A percentile compares a stretch with the other conserved stretches of the same genome.
Evolutionary conservation across 2,329 filamentous ascomycete genomes (phyloP).

Genomic region (Leptographium procerum): DNA sequence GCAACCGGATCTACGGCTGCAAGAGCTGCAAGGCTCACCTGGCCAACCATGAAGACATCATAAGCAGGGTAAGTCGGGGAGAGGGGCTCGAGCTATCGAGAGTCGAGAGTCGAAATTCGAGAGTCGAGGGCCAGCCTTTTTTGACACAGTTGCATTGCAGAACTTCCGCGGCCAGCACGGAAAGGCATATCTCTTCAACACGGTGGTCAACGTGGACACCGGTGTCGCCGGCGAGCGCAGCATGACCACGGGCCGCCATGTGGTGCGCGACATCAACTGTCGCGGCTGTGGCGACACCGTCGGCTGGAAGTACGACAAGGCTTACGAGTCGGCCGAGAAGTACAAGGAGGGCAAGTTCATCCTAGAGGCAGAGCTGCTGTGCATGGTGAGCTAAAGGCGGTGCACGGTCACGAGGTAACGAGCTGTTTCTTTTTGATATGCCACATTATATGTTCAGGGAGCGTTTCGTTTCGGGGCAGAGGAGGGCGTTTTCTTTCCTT

Average conservation of each 20-base stretch:
- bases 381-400: constrained; percentile 56
- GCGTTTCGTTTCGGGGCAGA: too few relatives aligned
- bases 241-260: constrained; percentile 94
- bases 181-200: constrained; percentile 94
- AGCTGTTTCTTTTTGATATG: too few relatives aligned
- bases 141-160: constrained; percentile 31
- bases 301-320: constrained; percentile 98
- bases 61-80: constrained; percentile 60
- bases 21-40: constrained; percentile 93
- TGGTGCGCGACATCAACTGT: constrained; percentile 88
- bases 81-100: neutral
- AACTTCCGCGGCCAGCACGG: constrained; percentile 98
- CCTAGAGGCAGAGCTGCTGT: constrained; percentile 80
- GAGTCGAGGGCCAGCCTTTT: too few relatives aligned
- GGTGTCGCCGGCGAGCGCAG: constrained; percentile 84
- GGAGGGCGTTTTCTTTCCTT: too few relatives aligned
- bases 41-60: constrained; percentile 89
- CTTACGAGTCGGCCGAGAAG: constrained; percentile 82
- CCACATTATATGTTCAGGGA: too few relatives aligned
- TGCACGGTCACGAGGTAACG: too few relatives aligned
- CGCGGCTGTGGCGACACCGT: constrained; percentile 85
- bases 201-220: constrained; percentile 78
- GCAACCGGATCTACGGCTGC: constrained; percentile 82
- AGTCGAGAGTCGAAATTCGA: too few relatives aligned
- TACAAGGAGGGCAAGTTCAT: constrained; percentile 99